Base-by-base conservation (phyloP, 1,284 basidiomycete species). In the Malassezia obtusa region DNA sequence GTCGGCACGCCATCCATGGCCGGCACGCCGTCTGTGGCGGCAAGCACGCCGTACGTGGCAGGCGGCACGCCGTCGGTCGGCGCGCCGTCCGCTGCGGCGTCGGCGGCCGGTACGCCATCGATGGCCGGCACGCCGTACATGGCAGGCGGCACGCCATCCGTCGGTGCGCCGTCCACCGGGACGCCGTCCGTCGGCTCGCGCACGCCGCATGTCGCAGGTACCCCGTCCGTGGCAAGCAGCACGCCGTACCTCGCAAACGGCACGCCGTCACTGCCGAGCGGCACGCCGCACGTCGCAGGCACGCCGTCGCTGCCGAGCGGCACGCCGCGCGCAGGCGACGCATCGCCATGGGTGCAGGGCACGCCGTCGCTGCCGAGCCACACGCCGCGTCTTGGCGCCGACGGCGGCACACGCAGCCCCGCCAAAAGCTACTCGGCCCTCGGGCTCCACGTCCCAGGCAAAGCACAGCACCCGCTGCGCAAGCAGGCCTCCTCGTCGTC, bases 351-450 rank as follows among this genome's bases (percentile, higher is more conserved):
- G n/a, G n/a, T n/a, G n/a, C n/a, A n/a, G n/a, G n/a, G n/a, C n/a
- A n/a, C n/a, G n/a, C 30, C 30, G 30, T 31, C 30, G 6, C 30
- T 31, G 8, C 30, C 30, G 30, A 31, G 30, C 30, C 14, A 9
- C 11, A 31, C 30, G 30, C 30, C 30, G 30, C 30, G 30, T 9
- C 8, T 31, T 14, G 30, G 14, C 30, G 30, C 30, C n/a, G n/a
- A n/a, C 26, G 26, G 6, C 26, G 26, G 8, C 37, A 3, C 19
- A 40, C 15, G 38, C 3, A 8, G 4, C n/a, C n/a, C 35, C 35
- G 35, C n/a, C 35, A 36, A 36, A n/a, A n/a, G n/a, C 35, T 40
- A 40, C 38, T 40, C 38, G 26, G 38, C 38, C 17, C 19, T 40
- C 14, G 38, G 38, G 7, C 26, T 40, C 15, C 38, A 26, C 38